Evolutionary conservation across 2,329 filamentous ascomycete species (phyloP), one percentile per base, ranked within the genome.

Genomic region (Ophiostoma sp.): DNA sequence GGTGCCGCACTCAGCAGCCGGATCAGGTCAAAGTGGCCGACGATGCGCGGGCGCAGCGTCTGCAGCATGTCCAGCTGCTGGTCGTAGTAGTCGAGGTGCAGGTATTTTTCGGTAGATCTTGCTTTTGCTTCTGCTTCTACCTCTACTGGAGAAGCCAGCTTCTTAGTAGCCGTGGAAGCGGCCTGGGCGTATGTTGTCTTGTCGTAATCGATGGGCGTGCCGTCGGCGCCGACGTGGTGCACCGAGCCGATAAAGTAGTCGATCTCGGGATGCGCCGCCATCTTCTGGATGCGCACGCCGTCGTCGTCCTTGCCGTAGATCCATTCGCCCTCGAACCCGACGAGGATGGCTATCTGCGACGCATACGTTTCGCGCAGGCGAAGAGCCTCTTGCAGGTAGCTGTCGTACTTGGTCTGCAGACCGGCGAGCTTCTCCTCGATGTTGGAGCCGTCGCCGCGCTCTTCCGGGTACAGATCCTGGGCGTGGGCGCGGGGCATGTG

Each of bases 1-100:
- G 90, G 89, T 27, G 90, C 83, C 71, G 87, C 85, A 75, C 91
- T 93, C 78, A 95, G 84, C 73, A 99, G 81, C 15, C 94, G 84
- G 69, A 98, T 90, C 27, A 99, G 86, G 80, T 99, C 95, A 78
- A 99, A 96, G 80, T 99, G 95, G 0, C 94, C 95, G 4, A 99
- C 90, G 15, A 99, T 85, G 8, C 87, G 86, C 41, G 95, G 95
- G 74, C 82, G 82, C 73, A 97, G 79, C 8, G 85, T 83, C 69
- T 80, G 79, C 66, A 99, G 83, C 94, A 99, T 96, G 27, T 88
- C 87, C 72, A 86, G 85, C 81, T 98, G 95, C 74, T 89, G 83
- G 78, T 98, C 94, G 78, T 96, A 98, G 81, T 97, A 99, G 73
- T 88, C 87, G 77, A 88, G 88, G 76, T 90, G 94, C 31, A 97